Conservation (phyloP, 768 basidiomycete species). For the Clavaria fumosa region DNA sequence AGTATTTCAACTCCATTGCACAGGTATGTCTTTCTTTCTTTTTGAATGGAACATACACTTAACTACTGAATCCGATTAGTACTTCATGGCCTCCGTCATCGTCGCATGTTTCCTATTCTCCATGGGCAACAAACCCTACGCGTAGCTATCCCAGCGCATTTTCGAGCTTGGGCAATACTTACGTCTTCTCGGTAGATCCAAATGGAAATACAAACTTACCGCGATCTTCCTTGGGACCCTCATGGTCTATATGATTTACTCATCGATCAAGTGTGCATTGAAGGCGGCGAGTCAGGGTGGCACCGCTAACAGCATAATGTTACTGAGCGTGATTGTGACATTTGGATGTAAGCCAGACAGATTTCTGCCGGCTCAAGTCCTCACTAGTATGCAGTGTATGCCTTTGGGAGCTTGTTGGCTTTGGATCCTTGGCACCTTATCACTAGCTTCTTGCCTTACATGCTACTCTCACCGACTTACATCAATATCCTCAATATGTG, state of each 20-base stretch:
- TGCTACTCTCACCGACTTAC: slow-evolving; percentile 73
- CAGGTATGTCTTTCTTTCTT: slow-evolving; percentile 36
- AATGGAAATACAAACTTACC: slow-evolving; percentile 76
- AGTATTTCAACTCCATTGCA: slow-evolving; percentile 56
- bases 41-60: too few relatives aligned
- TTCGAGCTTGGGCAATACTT: background rate
- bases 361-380: background rate
- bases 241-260: slow-evolving; percentile 73
- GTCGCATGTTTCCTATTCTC: slow-evolving; percentile 87
- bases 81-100: slow-evolving; percentile 69
- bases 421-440: slow-evolving; percentile 95
- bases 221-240: slow-evolving; percentile 59
- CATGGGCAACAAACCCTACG: slow-evolving; percentile 88
- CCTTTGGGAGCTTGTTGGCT: slow-evolving; percentile 62
- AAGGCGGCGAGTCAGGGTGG: slow-evolving; percentile 55
- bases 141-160: slow-evolving; percentile 27
- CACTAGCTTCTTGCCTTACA: slow-evolving; percentile 80
- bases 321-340: slow-evolving; percentile 75
- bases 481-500: slow-evolving; percentile 68
- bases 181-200: slow-evolving; percentile 28
- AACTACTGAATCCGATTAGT: too few relatives aligned
- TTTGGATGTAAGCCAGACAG: slow-evolving; percentile 45
- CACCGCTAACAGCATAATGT: slow-evolving; percentile 52
- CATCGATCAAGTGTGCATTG: slow-evolving; percentile 69
- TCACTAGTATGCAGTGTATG: slow-evolving; percentile 36